phyloP scores from a whole-genome alignment of 352 stramenopile genomes.

The Phytopythium sindhum region DNA sequence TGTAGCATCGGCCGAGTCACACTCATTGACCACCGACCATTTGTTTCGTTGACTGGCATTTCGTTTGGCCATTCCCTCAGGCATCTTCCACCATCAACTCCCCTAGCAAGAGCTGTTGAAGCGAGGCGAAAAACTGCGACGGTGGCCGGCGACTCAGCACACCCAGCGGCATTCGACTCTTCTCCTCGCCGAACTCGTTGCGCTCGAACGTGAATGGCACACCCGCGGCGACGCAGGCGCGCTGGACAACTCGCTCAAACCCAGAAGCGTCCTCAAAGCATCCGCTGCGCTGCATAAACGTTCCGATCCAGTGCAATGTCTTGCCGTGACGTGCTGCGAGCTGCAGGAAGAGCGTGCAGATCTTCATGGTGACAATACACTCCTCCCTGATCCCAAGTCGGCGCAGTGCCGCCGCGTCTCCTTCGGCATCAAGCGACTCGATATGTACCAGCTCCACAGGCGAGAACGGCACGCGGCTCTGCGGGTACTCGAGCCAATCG shows the following conservation, averaged over 20 bases:
- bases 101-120: conserved; percentile 34
- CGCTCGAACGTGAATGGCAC: conserved; percentile 55
- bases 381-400: conserved; percentile 65
- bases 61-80: no score
- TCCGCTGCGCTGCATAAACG: conserved; percentile 59
- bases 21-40: no score
- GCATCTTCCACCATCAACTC: conserved; percentile 3
- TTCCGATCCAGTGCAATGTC: conserved; percentile 65
- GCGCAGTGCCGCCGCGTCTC: conserved; percentile 47
- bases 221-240: conserved; percentile 33
- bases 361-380: conserved; percentile 68
- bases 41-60: no score
- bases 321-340: conserved; percentile 40
- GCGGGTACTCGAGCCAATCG: conserved; percentile 79
- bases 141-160: conserved; percentile 67
- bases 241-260: conserved; percentile 45
- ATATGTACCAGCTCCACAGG: conserved; percentile 46
- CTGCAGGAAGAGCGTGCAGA: conserved; percentile 73
- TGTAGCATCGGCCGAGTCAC: no score
- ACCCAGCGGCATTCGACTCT: conserved; percentile 40
- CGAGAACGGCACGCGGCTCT: conserved; percentile 59
- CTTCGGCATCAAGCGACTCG: conserved; percentile 39
- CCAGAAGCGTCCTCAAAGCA: conserved; percentile 66
- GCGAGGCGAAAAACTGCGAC: conserved; percentile 50
- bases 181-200: conserved; percentile 63